Base-by-base conservation (phyloP, 306 rosid genomes). In the Myrica gale region DNA sequence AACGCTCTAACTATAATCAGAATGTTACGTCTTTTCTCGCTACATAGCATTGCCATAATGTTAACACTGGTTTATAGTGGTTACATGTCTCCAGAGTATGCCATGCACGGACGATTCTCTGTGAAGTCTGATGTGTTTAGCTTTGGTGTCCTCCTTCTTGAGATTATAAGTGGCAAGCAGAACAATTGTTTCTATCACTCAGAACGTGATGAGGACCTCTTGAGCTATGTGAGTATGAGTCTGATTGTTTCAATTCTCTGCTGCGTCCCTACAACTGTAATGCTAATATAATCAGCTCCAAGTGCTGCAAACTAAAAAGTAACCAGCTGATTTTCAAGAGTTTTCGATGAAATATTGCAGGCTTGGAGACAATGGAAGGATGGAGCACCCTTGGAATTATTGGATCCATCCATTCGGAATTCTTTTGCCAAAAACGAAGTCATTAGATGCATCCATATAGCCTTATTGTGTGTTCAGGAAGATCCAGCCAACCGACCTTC, bases 41-140 rank as follows among this genome's bases (percentile, higher is more conserved):
- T 26, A 26, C 56, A 10, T 4, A 4, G 4, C 19, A 6, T 55
- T 6, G 61, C 9, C 9, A 20, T 55, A 57, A 39, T 37, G 6
- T 54, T 37, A 19, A 1, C 75, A 44, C 3, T 75, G 17, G 45
- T 58, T 86, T 76, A 3, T 16, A 89, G 91, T 2, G 87, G 88
- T 13, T 89, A 89, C 23, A 87, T 89, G 88, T 88, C 88, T 61
- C 90, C 86, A 0, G 83, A 89, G 13, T 87, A 89, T 53, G 83
- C 77, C 41, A 79, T 78, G 51, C 77, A 76, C 10, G 90, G 88
- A 78, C 61, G 45, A 9, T 78, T 76, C 55, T 89, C 88, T 0
- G 8, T 37, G 1, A 87, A 89, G 54, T 89, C 82, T 0, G 88
- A 89, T 76, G 84, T 85, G 1, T 89, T 83, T n/a, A 76, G 87